These are phyloP conservation scores for Acanthochlamys bracteata DNA, from an alignment of 106 monocot genomes.

Conservation along the genomic window DNA sequence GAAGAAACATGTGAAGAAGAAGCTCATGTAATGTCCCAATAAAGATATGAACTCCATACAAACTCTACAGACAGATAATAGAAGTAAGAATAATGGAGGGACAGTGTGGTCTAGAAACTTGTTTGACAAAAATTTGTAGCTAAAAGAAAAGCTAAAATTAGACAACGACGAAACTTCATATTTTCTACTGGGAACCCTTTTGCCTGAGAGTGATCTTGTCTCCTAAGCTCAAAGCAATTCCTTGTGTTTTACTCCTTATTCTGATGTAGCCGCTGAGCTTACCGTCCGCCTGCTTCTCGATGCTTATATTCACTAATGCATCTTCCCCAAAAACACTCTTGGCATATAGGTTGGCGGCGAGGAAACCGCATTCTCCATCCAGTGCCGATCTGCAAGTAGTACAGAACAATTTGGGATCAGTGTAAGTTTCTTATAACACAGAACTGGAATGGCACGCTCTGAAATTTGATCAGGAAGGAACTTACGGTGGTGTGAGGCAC, in stretches of 20 bases:
- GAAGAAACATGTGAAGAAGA: no score
- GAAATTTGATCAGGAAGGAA: background rate
- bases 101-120: no score
- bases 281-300: slow-evolving; percentile 79
- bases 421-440: background rate
- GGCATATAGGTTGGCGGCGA: slow-evolving; percentile 86
- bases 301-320: slow-evolving; percentile 77
- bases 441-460: background rate
- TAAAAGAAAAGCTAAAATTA: no score
- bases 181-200: slow-evolving; percentile 22
- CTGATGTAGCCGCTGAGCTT: slow-evolving; percentile 89
- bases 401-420: background rate
- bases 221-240: slow-evolving; percentile 89
- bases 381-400: slow-evolving; percentile 54
- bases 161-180: no score
- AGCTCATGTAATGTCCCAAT: no score
- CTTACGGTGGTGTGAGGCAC: slow-evolving; percentile 90
- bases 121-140: no score
- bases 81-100: no score
- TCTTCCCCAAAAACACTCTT: slow-evolving; percentile 97
- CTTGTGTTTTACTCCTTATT: slow-evolving; percentile 94
- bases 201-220: slow-evolving; percentile 98
- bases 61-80: no score
- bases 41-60: no score
- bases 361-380: slow-evolving; percentile 85